A percentile compares a stretch with the other conserved stretches of the same genome.
These are phyloP conservation scores for Neurospora sp. DNA, from an alignment of 495 filamentous ascomycete genomes.

Conservation along the genomic window DNA sequence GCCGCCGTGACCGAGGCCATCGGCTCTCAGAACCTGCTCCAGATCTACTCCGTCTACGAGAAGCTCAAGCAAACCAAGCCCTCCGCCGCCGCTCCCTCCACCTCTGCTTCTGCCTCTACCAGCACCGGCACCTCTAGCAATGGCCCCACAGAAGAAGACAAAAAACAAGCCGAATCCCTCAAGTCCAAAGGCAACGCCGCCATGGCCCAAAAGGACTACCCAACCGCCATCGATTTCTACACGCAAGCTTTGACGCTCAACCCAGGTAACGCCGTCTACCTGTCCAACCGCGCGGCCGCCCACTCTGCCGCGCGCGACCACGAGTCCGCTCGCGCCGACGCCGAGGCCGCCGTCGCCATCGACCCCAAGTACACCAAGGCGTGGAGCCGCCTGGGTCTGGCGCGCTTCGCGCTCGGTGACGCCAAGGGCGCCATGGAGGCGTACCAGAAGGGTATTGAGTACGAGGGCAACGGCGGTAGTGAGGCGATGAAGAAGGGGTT, in stretches of 20 bases:
- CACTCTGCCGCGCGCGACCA: slow-evolving; percentile 68
- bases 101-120: not conserved
- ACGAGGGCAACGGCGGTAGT: slow-evolving; percentile 80
- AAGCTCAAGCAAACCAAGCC: slow-evolving; percentile 55
- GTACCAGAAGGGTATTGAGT: slow-evolving; percentile 84
- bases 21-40: slow-evolving; percentile 71
- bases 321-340: too few relatives aligned
- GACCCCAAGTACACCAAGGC: slow-evolving; percentile 95
- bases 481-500: slow-evolving; percentile 90
- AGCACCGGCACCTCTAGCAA: slow-evolving; percentile 1
- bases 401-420: slow-evolving; percentile 81
- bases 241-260: slow-evolving; percentile 68
- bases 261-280: slow-evolving; percentile 87
- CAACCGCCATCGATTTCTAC: slow-evolving; percentile 70
- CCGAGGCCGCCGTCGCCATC: slow-evolving; percentile 23
- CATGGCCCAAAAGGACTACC: slow-evolving; percentile 86
- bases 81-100: slow-evolving; percentile 14
- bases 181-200: slow-evolving; percentile 90
- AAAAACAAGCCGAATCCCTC: slow-evolving; percentile 69
- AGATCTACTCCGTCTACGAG: slow-evolving; percentile 93
- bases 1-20: slow-evolving; percentile 65
- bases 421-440: slow-evolving; percentile 88
- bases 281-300: slow-evolving; percentile 93
- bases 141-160: slow-evolving; percentile 41
- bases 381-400: slow-evolving; percentile 85